Base-by-base conservation (phyloP, 176 grass and related monocot genomes). In the Phragmites australis region DNA sequence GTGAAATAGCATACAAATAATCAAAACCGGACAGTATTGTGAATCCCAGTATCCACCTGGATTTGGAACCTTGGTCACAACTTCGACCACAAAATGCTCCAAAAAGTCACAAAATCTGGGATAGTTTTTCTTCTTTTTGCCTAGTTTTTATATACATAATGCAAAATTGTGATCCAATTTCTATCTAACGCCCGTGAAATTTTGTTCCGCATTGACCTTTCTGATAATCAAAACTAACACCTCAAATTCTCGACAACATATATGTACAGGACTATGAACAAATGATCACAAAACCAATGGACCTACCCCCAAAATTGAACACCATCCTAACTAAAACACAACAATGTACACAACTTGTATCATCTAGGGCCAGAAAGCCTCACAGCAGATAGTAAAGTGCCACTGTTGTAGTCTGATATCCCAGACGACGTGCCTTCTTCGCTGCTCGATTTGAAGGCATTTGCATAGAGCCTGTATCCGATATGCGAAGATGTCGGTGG, bases 311-410 rank as follows among this genome's bases (percentile, higher is more conserved):
- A 89, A 89, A 89, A 89, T 49, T 85, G 65, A 41, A 65, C 58
- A 51, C 31, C 71, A 81, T 54, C 46, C 56, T 72, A 85, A 31
- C 77, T 65, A 46, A 79, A 79, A 45, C 71, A 85, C 26, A 54
- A 2, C 7, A 50, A 70, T 56, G 19, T 65, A 85, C 77, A 89
- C 16, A 27, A 65, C 55, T 46, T 40, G 14, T 60, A 49, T 88
- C 53, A 99, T 78, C 96, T 99, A 3, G 96, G 96, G n/a, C 92
- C 96, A 68, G 92, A 95, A 37, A 95, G 87, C 27, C 88, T 83
- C 45, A 99, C 96, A 68, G 92, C 92, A 42, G 92, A 99, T 64
- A 99, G 90, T 12, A 91, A 64, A n/a, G 90, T 84, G 39, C 95
- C 92, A 72, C 92, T 99, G 66, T 95, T 99, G 79, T 85, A 91